Evolutionary conservation across 129 eudicot species (phyloP), one percentile per base, ranked within the genome.

Genomic region (Flaveria sonorensis): DNA sequence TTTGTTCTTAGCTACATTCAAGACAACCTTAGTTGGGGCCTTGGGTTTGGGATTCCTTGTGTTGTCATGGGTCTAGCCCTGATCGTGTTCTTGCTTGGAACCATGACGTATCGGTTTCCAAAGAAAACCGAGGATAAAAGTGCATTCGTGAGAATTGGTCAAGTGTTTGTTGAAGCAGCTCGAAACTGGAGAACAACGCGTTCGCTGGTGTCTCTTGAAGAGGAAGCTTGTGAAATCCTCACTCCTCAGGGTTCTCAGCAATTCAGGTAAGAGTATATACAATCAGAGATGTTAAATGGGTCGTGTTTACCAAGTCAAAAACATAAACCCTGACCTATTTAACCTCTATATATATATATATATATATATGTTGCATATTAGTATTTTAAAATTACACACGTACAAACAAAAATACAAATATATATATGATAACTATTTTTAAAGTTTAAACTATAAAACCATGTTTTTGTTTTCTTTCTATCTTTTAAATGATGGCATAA

Each of bases 11-110:
- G 77, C 67, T 90, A 87, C 81, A 71, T 88, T 68, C 92, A 90
- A 62, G 92, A 90, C 7, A 83, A 88, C 72, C 21, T 85, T 47
- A 79, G 87, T 75, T 90, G 96, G 96, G 87, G 74, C 40, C 66
- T 87, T 10, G 92, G 92, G 1, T 90, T 90, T 78, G 89, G 85
- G 43, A 88, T 88, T 52, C 90, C 96, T 12, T 85, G 87, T 63
- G 68, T 84, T 24, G 21, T 83, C 55, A 79, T 86, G 89, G 79
- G 66, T 21, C 20, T 86, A 57, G 83, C 89, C 0, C 79, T 90
- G 4, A 64, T 66, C 14, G 16, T 82, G 48, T 86, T 88, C 79
- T 9, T 88, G 75, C 50, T 84, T n/a, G 96, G 96, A 75, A 77
- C 80, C 9, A 83, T 45, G 68, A 78, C 82, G 21, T 90, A 90